Conservation (phyloP, 139 green algal genomes). For the Bryopsis sp. region DNA sequence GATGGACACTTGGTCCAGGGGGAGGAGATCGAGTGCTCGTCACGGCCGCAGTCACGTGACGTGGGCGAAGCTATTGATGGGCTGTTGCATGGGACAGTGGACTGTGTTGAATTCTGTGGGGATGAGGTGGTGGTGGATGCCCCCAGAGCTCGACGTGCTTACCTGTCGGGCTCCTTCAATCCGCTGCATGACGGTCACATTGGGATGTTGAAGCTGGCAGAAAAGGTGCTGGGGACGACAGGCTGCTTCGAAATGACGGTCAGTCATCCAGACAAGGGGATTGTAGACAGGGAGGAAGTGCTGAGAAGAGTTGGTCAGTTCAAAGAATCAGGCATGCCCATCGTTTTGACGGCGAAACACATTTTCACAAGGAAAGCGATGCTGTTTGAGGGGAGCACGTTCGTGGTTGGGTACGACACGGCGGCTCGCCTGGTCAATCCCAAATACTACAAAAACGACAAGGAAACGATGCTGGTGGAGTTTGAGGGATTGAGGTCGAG, state of each 20-base stretch:
- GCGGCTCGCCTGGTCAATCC: slow-evolving; percentile 39
- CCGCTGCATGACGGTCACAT: slow-evolving; percentile 68
- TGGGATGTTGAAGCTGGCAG: slow-evolving; percentile 31
- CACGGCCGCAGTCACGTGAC: too few relatives aligned
- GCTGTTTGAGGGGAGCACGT: slow-evolving; percentile 42
- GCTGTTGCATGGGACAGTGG: slow-evolving; percentile 33
- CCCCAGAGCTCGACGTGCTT: slow-evolving; percentile 33
- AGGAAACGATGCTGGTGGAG: slow-evolving; percentile 37
- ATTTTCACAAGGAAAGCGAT: slow-evolving; percentile 60
- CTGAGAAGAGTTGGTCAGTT: not conserved
- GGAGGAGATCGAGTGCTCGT: too few relatives aligned
- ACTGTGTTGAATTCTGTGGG: slow-evolving; percentile 39
- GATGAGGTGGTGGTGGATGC: slow-evolving; percentile 37
- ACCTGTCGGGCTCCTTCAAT: slow-evolving; percentile 77
- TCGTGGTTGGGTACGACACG: slow-evolving; percentile 68
- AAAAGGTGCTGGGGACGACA: slow-evolving; percentile 15
- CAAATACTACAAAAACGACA: slow-evolving; percentile 45
- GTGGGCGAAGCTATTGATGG: slow-evolving; percentile 7
- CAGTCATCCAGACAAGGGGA: slow-evolving; percentile 70
- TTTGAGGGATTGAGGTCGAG: slow-evolving; percentile 20
- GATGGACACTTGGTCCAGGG: too few relatives aligned
- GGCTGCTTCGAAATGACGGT: slow-evolving; percentile 57
- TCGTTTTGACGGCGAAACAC: slow-evolving; percentile 20
- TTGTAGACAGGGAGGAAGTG: slow-evolving; percentile 2
- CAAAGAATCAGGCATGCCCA: not conserved